phyloP scores from a whole-genome alignment of 371 early-diverging fungal genomes.

The Apophysomyces elegans region DNA sequence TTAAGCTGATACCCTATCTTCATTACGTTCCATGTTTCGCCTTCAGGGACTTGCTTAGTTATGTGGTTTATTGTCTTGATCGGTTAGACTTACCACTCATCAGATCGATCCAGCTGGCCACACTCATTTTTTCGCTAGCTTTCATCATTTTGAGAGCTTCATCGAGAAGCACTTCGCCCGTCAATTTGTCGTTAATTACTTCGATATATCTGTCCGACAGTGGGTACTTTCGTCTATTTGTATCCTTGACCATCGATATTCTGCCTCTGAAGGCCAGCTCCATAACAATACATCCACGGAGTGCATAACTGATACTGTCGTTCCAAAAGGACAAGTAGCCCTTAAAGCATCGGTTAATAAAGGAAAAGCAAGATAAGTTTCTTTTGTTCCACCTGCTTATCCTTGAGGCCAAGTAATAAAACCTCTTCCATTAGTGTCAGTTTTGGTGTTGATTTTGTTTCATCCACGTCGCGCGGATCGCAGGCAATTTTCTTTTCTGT shows the following conservation, averaged over 20 bases:
- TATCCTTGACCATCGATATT: conserved; percentile 85
- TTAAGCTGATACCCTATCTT: conserved; percentile 96
- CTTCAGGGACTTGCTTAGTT: conserved; percentile 38
- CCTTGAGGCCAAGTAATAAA: conserved; percentile 91
- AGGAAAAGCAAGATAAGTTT: background rate
- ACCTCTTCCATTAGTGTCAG: conserved; percentile 95
- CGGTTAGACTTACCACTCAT: conserved; percentile 79
- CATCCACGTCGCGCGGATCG: conserved; percentile 59
- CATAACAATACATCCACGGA: conserved; percentile 94
- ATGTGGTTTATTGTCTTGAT: no score
- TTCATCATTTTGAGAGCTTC: conserved; percentile 92
- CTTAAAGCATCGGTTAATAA: conserved; percentile 39
- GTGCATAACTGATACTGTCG: conserved; percentile 95
- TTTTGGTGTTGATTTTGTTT: conserved; percentile 68
- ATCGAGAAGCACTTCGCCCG: conserved; percentile 96
- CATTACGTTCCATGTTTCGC: conserved; percentile 97
- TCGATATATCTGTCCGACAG: conserved; percentile 84
- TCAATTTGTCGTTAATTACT: conserved; percentile 79
- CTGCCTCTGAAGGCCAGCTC: conserved; percentile 92
- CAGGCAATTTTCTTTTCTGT: conserved; percentile 49
- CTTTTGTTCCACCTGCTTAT: conserved; percentile 73
- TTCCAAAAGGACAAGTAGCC: conserved; percentile 98
- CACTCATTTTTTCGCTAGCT: conserved; percentile 71
- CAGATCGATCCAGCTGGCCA: conserved; percentile 94
- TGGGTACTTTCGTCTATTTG: conserved; percentile 78